Evolutionary conservation across 2,329 filamentous ascomycete species (phyloP).

Genomic region (Scytalidium lignicola): DNA sequence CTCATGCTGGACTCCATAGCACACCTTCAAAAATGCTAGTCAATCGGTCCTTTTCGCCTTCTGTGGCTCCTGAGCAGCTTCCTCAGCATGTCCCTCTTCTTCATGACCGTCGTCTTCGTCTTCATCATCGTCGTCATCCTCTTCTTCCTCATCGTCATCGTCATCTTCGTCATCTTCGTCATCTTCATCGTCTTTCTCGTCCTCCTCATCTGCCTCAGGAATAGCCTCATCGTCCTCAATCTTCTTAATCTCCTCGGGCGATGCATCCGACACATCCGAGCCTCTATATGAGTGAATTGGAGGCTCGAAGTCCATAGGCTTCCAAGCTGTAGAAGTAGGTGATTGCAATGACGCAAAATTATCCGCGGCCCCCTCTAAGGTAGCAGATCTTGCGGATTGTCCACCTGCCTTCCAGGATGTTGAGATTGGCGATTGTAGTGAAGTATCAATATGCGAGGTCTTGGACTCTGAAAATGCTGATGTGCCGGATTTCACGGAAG

Average conservation of each 20-base stretch:
- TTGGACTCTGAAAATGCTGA: background rate
- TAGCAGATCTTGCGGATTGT: background rate
- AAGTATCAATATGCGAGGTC: slow-evolving; percentile 1
- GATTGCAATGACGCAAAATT: slow-evolving; percentile 5
- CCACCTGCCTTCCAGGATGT: slow-evolving; percentile 5
- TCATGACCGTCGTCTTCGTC: slow-evolving; percentile 31
- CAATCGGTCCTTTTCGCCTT: too few relatives aligned
- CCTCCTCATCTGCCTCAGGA: slow-evolving; percentile 25
- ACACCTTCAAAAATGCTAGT: too few relatives aligned
- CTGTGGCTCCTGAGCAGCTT: slow-evolving; percentile 11
- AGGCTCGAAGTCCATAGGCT: slow-evolving; percentile 14
- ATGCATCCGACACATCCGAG: slow-evolving; percentile 14
- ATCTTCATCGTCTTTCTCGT: slow-evolving; percentile 24
- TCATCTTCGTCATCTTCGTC: slow-evolving; percentile 31
- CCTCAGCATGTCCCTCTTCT: slow-evolving; percentile 24
- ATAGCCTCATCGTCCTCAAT: slow-evolving; percentile 23
- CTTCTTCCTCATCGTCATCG: slow-evolving; percentile 29
- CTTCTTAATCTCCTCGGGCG: slow-evolving; percentile 22
- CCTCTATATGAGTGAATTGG: slow-evolving; percentile 17
- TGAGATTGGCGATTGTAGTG: slow-evolving; percentile 23
- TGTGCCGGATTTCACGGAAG: background rate
- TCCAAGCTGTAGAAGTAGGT: slow-evolving; percentile 25
- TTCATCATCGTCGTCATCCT: slow-evolving; percentile 23
- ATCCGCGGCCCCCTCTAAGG: background rate
- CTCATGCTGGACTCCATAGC: too few relatives aligned